These are phyloP conservation scores for Cyberlindnera maritima DNA, from an alignment of 805 yeast genomes.

Conservation along the genomic window DNA sequence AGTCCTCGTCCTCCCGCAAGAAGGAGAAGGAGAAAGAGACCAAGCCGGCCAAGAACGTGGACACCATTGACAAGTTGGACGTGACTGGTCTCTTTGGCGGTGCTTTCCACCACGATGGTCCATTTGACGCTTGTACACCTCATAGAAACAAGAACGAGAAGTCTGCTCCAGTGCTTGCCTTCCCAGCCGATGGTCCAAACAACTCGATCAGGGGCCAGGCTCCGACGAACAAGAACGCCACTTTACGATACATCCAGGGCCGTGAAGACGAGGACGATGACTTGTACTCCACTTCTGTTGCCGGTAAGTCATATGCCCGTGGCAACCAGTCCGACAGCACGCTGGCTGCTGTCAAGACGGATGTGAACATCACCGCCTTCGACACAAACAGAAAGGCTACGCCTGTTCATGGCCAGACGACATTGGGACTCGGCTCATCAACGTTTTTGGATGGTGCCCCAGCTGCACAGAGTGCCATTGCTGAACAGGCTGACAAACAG, in stretches of 20 bases:
- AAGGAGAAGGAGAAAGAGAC: constrained; percentile 39
- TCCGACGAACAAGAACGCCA: constrained; percentile 54
- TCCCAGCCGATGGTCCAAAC: constrained; percentile 95
- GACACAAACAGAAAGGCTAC: constrained; percentile 67
- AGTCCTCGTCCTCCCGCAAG: constrained; percentile 7
- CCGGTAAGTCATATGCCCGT: constrained; percentile 13
- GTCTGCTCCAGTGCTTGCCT: constrained; percentile 91
- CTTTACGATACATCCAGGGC: constrained; percentile 78
- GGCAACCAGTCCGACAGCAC: constrained; percentile 18
- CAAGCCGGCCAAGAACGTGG: constrained; percentile 70
- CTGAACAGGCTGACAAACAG: constrained; percentile 34
- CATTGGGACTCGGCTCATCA: constrained; percentile 87
- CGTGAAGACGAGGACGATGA: constrained; percentile 47
- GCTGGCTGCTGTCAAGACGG: constrained; percentile 47
- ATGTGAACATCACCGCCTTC: constrained; percentile 53
- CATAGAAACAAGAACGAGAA: constrained; percentile 78
- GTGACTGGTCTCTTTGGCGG: constrained; percentile 94
- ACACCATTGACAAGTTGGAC: constrained; percentile 91
- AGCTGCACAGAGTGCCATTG: constrained; percentile 54
- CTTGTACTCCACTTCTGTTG: constrained; percentile 24
- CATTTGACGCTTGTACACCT: constrained; percentile 97
- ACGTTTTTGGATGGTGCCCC: constrained; percentile 97
- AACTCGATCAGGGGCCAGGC: constrained; percentile 72
- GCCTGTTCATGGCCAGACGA: constrained; percentile 81
- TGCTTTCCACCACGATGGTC: constrained; percentile 98